Conservation (phyloP, 345 rosid genomes). For the Eucalyptus curtisii region DNA sequence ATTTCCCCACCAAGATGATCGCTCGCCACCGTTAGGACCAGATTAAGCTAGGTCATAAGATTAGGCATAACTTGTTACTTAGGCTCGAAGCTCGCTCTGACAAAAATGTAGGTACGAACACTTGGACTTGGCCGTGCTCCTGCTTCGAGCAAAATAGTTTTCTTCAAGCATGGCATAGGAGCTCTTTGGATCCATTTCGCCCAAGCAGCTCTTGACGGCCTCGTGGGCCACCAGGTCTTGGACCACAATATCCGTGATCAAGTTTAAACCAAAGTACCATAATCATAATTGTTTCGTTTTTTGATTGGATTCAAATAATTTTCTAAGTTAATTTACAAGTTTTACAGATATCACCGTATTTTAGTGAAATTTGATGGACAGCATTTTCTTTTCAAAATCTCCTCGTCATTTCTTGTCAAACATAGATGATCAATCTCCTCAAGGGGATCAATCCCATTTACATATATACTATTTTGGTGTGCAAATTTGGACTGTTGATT, state of each 20-base stretch:
- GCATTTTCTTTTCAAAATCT: background rate
- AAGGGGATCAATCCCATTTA: background rate
- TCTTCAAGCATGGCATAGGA: background rate
- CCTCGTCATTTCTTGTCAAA: background rate
- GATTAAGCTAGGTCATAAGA: background rate
- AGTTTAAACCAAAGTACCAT: background rate
- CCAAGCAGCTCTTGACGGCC: background rate
- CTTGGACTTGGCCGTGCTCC: background rate
- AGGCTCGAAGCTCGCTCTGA: background rate
- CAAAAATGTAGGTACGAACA: background rate
- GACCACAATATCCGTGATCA: background rate
- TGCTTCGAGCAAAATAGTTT: background rate
- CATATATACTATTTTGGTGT: background rate
- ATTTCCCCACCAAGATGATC: background rate
- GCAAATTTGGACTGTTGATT: background rate
- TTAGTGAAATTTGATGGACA: background rate
- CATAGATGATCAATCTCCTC: background rate
- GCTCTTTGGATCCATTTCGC: background rate
- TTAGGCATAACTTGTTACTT: background rate
- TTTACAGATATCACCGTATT: background rate
- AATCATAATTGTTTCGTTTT: background rate
- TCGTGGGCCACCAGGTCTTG: background rate
- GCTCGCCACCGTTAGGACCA: background rate
- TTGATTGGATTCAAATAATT: background rate
- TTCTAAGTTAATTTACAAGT: background rate